phyloP scores from a whole-genome alignment of 2,329 filamentous ascomycete species.

The Trichoderma atrobrunneum region DNA sequence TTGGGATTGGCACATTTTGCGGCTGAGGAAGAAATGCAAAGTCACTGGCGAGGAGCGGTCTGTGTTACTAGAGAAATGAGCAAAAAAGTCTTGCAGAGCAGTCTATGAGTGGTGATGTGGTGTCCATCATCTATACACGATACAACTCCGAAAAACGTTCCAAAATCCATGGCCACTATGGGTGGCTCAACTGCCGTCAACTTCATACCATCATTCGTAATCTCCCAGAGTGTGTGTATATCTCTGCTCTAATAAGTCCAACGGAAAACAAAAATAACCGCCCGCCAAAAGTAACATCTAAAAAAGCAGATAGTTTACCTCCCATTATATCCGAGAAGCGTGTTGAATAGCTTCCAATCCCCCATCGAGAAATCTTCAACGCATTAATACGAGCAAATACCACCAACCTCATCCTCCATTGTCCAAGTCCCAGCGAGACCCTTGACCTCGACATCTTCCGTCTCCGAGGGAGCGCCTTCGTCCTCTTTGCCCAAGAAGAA shows the following conservation, averaged over 20 bases:
- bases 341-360: neutral
- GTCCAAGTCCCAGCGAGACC: slow-evolving; percentile 84
- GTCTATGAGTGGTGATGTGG: neutral
- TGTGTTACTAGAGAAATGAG: neutral
- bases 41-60: neutral
- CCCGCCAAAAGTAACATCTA: neutral
- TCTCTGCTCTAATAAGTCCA: neutral
- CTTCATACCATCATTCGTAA: neutral
- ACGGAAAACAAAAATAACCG: neutral
- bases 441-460: slow-evolving; percentile 48
- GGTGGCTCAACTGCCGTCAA: neutral
- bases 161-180: neutral
- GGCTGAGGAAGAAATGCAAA: neutral
- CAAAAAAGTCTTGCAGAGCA: neutral
- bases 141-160: neutral
- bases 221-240: neutral
- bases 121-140: neutral
- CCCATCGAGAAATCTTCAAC: neutral
- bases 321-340: neutral
- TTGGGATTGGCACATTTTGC: neutral
- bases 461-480: slow-evolving; percentile 39
- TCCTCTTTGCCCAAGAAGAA: slow-evolving; percentile 57
- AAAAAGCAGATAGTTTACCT: neutral
- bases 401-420: slow-evolving; percentile 76
- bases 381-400: slow-evolving; percentile 53